These are phyloP conservation scores for Rhypophila decipiens DNA, from an alignment of 495 filamentous ascomycete species.

Conservation along the genomic window DNA sequence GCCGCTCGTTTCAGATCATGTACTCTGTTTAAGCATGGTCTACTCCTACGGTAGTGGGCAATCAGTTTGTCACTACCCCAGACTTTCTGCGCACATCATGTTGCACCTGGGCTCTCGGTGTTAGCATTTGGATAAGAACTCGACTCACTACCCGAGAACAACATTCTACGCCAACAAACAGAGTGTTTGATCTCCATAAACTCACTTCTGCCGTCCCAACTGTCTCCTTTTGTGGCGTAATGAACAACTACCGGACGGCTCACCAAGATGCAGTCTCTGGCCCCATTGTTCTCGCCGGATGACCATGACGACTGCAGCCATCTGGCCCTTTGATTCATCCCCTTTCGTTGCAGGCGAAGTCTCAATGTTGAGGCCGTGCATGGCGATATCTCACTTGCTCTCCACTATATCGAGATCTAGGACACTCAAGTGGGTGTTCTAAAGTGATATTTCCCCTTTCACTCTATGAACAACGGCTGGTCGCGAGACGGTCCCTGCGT, in stretches of 20 bases:
- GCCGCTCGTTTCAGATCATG: slow-evolving; percentile 10
- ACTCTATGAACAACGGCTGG: not conserved
- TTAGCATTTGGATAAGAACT: slow-evolving; percentile 2
- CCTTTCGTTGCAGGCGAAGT: slow-evolving; percentile 7
- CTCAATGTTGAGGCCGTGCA: too few species aligned
- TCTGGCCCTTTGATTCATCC: slow-evolving; percentile 4
- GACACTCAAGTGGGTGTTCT: not conserved
- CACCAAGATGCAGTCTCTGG: slow-evolving; percentile 13
- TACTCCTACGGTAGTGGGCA: not conserved
- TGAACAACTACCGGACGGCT: not conserved
- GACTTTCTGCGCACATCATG: slow-evolving; percentile 1
- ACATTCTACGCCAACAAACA: too few species aligned
- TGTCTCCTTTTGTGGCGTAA: slow-evolving; percentile 1
- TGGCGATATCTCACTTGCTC: not conserved
- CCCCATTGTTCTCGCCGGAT: not conserved
- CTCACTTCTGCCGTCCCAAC: slow-evolving; percentile 6
- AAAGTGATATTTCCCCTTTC: not conserved
- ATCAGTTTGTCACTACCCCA: not conserved
- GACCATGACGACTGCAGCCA: not conserved
- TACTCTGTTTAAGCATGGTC: not conserved
- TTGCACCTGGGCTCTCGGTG: slow-evolving; percentile 1
- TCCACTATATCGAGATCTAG: too few species aligned
- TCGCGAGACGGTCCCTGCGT: not conserved
- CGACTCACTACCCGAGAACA: too few species aligned
- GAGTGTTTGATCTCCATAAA: slow-evolving; percentile 22